Conservation (phyloP, 176 grass and related monocot genomes). For the Dactylis glomerata region DNA sequence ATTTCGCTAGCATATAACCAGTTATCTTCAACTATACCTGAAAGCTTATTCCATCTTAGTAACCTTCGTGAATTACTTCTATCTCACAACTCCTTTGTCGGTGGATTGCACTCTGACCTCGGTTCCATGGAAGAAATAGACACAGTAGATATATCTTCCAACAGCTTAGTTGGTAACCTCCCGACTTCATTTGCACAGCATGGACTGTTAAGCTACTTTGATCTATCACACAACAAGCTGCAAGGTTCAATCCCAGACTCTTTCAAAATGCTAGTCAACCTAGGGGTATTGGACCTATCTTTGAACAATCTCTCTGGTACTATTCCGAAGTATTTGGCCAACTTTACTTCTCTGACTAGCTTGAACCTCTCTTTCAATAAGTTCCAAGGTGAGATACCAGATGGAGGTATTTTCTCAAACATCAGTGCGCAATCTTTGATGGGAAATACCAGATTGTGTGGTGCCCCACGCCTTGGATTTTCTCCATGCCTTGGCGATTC, state of each 20-base stretch:
- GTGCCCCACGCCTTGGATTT: neutral
- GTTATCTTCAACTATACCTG: no score
- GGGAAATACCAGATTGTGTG: neutral
- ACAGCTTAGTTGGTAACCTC: neutral
- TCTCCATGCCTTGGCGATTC: neutral
- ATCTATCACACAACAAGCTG: neutral
- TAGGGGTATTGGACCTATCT: neutral
- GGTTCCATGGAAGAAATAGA: neutral
- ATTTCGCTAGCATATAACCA: neutral
- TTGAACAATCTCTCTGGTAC: neutral
- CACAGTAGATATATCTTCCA: neutral
- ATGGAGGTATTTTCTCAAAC: neutral
- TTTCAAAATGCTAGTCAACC: neutral
- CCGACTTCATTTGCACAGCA: neutral
- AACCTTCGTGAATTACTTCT: no score
- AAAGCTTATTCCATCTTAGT: neutral
- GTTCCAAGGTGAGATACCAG: neutral
- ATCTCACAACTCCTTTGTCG: no score
- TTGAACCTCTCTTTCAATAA: conserved; percentile 5
- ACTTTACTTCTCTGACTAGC: neutral
- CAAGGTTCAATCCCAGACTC: neutral
- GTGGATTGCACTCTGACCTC: no score
- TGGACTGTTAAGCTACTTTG: neutral
- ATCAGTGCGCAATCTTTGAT: neutral
- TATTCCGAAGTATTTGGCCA: neutral